Evolutionary conservation across 495 filamentous ascomycete genomes (phyloP), one percentile per base, ranked within the genome.

Genomic region (Trichoderma gamsii): DNA sequence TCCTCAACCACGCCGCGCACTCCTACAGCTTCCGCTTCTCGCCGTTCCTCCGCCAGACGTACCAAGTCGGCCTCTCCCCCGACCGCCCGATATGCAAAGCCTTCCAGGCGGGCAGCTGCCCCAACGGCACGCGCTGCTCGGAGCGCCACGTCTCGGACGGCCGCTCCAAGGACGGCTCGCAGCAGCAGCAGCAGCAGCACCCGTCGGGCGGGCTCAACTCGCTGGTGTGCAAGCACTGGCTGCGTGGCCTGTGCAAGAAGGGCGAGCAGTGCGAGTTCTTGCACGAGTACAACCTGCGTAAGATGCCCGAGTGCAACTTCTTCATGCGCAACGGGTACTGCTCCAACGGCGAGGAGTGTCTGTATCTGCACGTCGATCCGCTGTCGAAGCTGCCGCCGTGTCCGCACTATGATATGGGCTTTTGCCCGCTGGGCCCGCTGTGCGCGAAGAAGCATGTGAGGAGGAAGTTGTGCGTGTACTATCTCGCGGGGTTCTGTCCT

Each of bases 201-300:
- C 70, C 71, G 65, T 18, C 72, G 73, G 73, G 76, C 56, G 76
- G 76, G 46, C 89, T 86, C 71, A 87, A 86, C 71, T 86, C 82
- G 5, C 84, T 97, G 0, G 92, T 99, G 68, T 99, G 95, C 87
- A 99, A 99, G 80, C 95, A 98, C 85, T 99, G 96, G 88, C 87
- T 98, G 71, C 90, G 96, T 71, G 93, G 92, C 0, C 88, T 99
- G 29, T 99, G 95, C 84, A 99, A 98, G 77, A 98, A 98, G 78
- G 96, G 94, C 44, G 86, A 95, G 69, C 85, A 86, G 68, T 99
- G 95, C 85, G 95, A 97, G 80, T 99, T 97, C 75, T 82, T 97
- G 68, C 95, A 99, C 81, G 94, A 97, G 80, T 99, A 96, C 84
- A 97, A 99, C 83, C 86, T 99, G 71, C 89, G 95, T 64, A 91